A percentile compares a stretch with the other conserved stretches of the same genome.
Evolutionary conservation across 768 basidiomycete species (phyloP).

Genomic region (Lactarius sp.): DNA sequence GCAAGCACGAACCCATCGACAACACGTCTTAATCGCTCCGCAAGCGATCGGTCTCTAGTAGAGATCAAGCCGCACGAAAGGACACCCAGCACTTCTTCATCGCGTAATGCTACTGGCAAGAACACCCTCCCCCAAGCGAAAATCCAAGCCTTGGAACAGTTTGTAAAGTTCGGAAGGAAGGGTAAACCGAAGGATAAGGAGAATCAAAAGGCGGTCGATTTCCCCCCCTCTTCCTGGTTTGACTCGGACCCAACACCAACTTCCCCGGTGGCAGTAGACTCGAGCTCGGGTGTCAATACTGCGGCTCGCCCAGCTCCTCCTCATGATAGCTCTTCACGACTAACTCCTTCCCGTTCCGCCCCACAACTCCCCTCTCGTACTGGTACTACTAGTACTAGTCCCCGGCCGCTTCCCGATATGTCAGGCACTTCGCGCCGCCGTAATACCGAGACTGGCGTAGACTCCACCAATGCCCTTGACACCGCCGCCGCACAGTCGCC

Average conservation of each 20-base stretch:
- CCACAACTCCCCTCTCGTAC: neutral
- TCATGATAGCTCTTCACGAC: neutral
- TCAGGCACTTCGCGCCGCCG: neutral
- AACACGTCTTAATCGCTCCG: slow-evolving; percentile 12
- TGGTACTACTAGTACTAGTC: neutral
- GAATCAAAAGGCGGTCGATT: slow-evolving; percentile 1
- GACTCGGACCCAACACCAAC: neutral
- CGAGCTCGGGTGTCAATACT: neutral
- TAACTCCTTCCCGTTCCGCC: neutral
- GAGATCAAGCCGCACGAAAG: neutral
- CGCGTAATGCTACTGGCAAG: neutral
- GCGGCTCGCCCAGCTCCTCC: neutral
- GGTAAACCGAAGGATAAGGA: slow-evolving; percentile 10
- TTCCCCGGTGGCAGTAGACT: neutral
- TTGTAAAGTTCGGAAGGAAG: slow-evolving; percentile 24
- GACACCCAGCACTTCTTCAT: slow-evolving; percentile 1
- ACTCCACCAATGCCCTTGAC: neutral
- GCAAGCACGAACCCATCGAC: slow-evolving; percentile 5
- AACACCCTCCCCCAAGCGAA: slow-evolving; percentile 17
- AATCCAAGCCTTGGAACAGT: slow-evolving; percentile 21
- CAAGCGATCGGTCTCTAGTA: neutral
- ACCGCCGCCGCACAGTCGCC: neutral
- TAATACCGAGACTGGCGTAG: neutral
- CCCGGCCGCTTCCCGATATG: neutral
- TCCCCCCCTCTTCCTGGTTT: slow-evolving; percentile 27